Percentiles rank a stretch among this genome's conserved stretches.
Conservation (phyloP, 169 alveolate genomes). For the Plasmodium coatneyi region DNA sequence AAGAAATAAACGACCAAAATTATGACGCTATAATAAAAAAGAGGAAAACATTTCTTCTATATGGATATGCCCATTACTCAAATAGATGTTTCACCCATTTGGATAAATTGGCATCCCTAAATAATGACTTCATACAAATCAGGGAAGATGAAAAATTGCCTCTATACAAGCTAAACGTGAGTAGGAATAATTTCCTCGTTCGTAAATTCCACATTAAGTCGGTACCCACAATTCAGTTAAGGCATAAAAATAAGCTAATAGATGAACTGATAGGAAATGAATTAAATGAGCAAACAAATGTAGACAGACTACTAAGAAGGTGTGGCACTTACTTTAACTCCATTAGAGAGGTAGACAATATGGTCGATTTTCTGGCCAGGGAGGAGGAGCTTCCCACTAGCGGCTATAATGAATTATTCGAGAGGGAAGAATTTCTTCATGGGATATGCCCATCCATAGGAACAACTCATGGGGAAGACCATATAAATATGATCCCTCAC, state of each 20-base stretch:
- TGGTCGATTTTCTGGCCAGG: conserved; percentile 54
- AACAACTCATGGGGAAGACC: not conserved
- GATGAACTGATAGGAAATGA: conserved; percentile 69
- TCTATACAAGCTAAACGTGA: conserved; percentile 53
- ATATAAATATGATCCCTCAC: not conserved
- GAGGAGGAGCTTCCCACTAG: conserved; percentile 31
- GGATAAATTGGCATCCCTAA: conserved; percentile 15
- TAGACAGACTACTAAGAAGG: conserved; percentile 21
- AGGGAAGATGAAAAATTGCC: conserved; percentile 22
- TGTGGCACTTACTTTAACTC: conserved; percentile 36
- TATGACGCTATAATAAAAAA: conserved; percentile 17
- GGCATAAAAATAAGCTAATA: conserved; percentile 50
- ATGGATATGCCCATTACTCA: conserved; percentile 68
- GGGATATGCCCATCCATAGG: not conserved
- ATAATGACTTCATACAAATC: not conserved
- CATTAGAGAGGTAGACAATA: conserved; percentile 6
- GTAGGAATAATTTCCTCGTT: conserved; percentile 29
- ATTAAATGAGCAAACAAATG: conserved; percentile 25
- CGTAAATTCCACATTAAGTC: conserved; percentile 66
- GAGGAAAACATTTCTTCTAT: conserved; percentile 36
- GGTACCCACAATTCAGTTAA: conserved; percentile 60
- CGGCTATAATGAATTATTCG: not conserved
- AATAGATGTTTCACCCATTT: conserved; percentile 19
- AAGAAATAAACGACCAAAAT: conserved; percentile 67
- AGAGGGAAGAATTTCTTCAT: not conserved